These are phyloP conservation scores for Pseudopediastrum boryanum DNA, from an alignment of 139 green algal genomes.

Conservation along the genomic window DNA sequence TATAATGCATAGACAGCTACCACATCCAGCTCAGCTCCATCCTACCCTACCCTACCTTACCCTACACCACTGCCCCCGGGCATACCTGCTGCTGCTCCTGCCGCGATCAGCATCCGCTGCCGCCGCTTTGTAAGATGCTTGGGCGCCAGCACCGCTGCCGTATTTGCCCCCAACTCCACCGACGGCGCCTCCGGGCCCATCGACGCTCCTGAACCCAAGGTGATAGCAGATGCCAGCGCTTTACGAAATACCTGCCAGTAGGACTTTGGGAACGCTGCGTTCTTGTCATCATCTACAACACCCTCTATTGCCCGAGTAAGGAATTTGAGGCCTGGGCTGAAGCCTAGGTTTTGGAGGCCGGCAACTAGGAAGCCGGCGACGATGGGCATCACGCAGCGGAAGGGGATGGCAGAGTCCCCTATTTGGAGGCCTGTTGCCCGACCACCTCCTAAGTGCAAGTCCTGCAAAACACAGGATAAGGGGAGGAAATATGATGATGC, in stretches of 20 bases:
- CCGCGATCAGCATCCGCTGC: conserved; percentile 83
- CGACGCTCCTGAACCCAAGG: conserved; percentile 80
- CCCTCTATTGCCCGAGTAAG: conserved; percentile 62
- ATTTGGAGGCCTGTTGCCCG: conserved; percentile 54
- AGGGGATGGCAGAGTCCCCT: conserved; percentile 46
- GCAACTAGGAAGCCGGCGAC: conserved; percentile 52
- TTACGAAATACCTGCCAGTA: conserved; percentile 66
- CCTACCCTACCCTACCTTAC: no score
- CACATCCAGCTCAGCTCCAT: no score
- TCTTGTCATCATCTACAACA: conserved; percentile 60
- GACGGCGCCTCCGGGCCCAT: conserved; percentile 92
- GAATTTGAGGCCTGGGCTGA: conserved; percentile 57
- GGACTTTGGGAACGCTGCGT: conserved; percentile 47
- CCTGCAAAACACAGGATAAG: conserved; percentile 6
- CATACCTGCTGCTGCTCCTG: conserved; percentile 83
- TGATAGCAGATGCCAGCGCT: conserved; percentile 71
- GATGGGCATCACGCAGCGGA: conserved; percentile 51
- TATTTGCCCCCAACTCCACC: conserved; percentile 92
- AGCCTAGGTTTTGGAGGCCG: conserved; percentile 51
- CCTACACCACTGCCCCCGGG: no score
- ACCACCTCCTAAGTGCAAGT: conserved; percentile 60
- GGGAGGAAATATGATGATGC: no score
- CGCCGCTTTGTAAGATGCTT: conserved; percentile 64
- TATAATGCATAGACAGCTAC: no score
- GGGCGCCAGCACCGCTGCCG: conserved; percentile 64